Evolutionary conservation across 1,284 basidiomycete genomes (phyloP).

Genomic region (Cryptococcus jaspeensis): DNA sequence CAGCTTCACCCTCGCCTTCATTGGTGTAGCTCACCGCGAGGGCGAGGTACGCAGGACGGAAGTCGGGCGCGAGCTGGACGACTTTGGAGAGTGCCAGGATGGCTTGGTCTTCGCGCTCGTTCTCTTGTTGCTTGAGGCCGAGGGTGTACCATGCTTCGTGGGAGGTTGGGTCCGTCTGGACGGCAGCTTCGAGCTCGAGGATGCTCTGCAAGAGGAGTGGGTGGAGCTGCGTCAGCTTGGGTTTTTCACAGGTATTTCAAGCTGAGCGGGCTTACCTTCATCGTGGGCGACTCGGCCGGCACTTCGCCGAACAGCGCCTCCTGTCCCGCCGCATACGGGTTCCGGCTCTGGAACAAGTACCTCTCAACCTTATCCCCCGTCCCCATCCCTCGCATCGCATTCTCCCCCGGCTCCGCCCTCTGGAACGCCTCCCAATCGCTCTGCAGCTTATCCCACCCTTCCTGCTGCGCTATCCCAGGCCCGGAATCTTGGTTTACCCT

Average conservation of each 20-base stretch:
- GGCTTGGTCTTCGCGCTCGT: constrained; percentile 90
- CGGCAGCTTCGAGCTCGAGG: constrained; percentile 84
- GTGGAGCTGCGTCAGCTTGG: constrained; percentile 2
- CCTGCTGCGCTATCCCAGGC: constrained; percentile 8
- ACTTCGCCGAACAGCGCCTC: constrained; percentile 57
- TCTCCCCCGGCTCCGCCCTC: constrained; percentile 61
- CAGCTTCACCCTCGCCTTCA: constrained; percentile 70
- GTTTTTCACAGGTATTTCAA: constrained; percentile 12
- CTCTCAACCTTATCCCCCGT: constrained; percentile 35
- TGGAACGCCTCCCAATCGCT: constrained; percentile 74
- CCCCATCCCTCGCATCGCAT: constrained; percentile 62
- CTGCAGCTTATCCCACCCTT: constrained; percentile 66
- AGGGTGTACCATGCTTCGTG: constrained; percentile 84
- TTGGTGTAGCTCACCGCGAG: constrained; percentile 91
- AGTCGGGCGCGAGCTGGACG: constrained; percentile 72
- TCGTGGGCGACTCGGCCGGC: constrained; percentile 29
- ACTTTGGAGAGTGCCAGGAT: constrained; percentile 81
- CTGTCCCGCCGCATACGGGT: constrained; percentile 65
- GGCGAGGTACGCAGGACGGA: constrained; percentile 83
- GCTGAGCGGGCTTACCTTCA: constrained; percentile 25
- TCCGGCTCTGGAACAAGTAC: constrained; percentile 78
- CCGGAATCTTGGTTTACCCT: no score
- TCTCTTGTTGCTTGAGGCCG: constrained; percentile 97
- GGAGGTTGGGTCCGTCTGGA: constrained; percentile 72
- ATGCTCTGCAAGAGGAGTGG: constrained; percentile 68